Base-by-base conservation (phyloP, 306 rosid genomes). In the Quercus mongolica region DNA sequence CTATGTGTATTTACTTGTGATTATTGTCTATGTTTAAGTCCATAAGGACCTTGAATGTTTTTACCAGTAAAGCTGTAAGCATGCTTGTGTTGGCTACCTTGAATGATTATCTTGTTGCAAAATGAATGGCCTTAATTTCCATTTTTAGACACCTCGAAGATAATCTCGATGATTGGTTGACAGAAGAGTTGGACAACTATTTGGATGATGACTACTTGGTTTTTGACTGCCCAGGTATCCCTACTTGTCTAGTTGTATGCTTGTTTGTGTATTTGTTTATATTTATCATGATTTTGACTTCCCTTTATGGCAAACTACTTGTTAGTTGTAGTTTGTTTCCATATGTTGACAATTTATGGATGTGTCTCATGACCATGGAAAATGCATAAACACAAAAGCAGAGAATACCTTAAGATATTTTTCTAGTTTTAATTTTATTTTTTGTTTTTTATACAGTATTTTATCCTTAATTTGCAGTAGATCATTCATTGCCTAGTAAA, bases 161-260 rank as follows among this genome's bases (percentile, higher is more conserved):
- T 13, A 92, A 82, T 89, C 84, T 94, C 63, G 97, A 94, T 72
- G 92, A 90, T 81, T 94, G 97, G 97, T 80, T 92, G 26, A 78
- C 86, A 4, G 97, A 89, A 69, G 99, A 90, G 49, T 79, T 94
- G 82, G 92, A 91, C 78, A 90, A 92, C 80, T 92, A 88, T 89
- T 49, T 88, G 81, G 99, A 94, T 41, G 99, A 94, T 86, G 99
- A 92, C 77, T 94, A 92, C 84, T 80, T 92, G 69, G 91, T 92
- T 78, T 94, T 94, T 25, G 99, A 94, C 84, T 94, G 99, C 85
- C 97, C 99, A 85, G 97, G 99, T 94, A 84, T 79, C 71, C 70
- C 31, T 49, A 49, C 77, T 63, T 10, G 5, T 38, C 46, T 35
- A 25, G 11, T n/a, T 28, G 23, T 59, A 18, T 31, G 73, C 35